Percentiles rank a stretch among this genome's conserved stretches.
phyloP scores from a whole-genome alignment of 2,329 filamentous ascomycete genomes.

The Aspergillus sp. region DNA sequence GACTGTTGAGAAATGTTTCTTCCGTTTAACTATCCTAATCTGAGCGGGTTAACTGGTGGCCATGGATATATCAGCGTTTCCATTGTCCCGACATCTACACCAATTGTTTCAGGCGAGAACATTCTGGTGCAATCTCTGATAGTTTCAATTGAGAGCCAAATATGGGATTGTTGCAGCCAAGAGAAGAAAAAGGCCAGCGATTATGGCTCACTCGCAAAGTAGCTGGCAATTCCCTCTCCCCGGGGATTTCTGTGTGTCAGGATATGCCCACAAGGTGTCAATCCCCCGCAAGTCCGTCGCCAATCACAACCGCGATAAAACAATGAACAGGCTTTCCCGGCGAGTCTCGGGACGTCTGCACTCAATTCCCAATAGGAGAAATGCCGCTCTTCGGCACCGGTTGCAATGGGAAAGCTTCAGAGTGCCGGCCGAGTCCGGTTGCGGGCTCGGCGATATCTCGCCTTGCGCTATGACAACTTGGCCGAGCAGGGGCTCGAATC shows the following conservation, averaged over 20 bases:
- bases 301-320: background rate
- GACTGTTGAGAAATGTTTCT: background rate
- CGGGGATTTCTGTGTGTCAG: background rate
- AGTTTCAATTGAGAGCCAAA: background rate
- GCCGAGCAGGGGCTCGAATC: too few relatives aligned
- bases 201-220: slow-evolving; percentile 4
- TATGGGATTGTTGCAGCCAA: background rate
- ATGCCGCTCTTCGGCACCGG: too few relatives aligned
- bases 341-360: background rate
- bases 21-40: background rate
- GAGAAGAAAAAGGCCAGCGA: background rate
- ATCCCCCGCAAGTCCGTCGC: background rate
- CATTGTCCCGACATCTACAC: background rate
- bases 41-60: background rate
- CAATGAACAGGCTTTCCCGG: background rate
- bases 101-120: background rate
- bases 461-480: too few relatives aligned
- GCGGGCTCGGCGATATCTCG: too few relatives aligned
- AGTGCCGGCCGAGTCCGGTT: too few relatives aligned
- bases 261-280: background rate
- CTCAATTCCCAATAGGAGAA: too few relatives aligned
- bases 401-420: too few relatives aligned
- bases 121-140: background rate
- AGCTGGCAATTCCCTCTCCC: background rate
- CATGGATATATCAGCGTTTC: background rate